Evolutionary conservation across 2,329 filamentous ascomycete genomes (phyloP).

Genomic region (Fragosphaeria purpurea): DNA sequence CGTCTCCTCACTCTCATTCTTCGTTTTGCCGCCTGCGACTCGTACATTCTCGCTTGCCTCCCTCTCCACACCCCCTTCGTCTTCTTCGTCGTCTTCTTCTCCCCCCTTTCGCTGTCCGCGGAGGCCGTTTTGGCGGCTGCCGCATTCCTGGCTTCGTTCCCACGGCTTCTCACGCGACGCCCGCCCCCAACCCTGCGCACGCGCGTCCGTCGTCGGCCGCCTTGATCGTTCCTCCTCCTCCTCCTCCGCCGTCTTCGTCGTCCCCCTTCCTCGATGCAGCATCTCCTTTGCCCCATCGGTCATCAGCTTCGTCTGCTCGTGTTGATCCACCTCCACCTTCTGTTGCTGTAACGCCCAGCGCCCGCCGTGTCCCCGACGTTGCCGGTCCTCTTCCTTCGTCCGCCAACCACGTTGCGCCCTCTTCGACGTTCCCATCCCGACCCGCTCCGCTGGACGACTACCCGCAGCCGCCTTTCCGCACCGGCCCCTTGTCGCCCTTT

Average conservation of each 20-base stretch:
- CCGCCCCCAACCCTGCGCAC: slow-evolving; percentile 12
- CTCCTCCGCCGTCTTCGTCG: neutral
- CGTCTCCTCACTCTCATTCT: neutral
- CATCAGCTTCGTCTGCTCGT: neutral
- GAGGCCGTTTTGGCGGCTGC: slow-evolving; percentile 38
- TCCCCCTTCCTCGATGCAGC: neutral
- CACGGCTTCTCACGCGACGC: slow-evolving; percentile 37
- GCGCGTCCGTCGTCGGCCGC: slow-evolving; percentile 5
- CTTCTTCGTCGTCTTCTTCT: neutral
- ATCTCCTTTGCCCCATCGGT: neutral
- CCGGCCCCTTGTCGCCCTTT: slow-evolving; percentile 30
- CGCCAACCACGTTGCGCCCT: neutral
- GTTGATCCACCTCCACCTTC: neutral
- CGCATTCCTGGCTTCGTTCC: slow-evolving; percentile 27
- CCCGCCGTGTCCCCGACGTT: neutral
- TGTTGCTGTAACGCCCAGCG: neutral
- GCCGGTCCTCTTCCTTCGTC: neutral
- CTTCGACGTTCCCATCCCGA: slow-evolving; percentile 4
- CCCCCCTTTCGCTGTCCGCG: slow-evolving; percentile 10
- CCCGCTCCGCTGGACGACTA: slow-evolving; percentile 14
- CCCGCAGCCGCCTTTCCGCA: slow-evolving; percentile 3
- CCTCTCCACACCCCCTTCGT: neutral
- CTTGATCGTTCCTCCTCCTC: slow-evolving; percentile 6
- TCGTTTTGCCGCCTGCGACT: neutral
- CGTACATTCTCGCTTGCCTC: neutral